Base-by-base conservation (phyloP, 768 basidiomycete species). In the Amyloporia xantha region DNA sequence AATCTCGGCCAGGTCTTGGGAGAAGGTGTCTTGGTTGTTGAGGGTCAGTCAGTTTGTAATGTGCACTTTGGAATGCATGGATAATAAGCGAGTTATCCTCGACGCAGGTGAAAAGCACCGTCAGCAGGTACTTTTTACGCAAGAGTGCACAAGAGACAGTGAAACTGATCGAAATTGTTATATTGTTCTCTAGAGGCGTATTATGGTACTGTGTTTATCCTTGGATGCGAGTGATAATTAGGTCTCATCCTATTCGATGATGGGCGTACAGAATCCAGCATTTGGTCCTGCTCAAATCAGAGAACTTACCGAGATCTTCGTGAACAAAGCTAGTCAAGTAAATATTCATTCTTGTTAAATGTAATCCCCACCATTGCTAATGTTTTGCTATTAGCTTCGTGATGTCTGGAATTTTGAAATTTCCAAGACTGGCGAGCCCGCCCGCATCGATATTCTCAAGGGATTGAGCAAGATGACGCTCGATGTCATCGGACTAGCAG, bases 261-360 rank as follows among this genome's bases (percentile, higher is more conserved):
- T 26, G 33, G 38, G 30, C 41, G 1, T 23, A 13, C 28, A 72
- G 82, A 85, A 84, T 53, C 82, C 83, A 11, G 82, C 82, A 0
- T 86, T 86, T 54, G 80, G 82, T 1, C 69, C 72, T 2, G 63
- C 72, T 1, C 81, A 83, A 54, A 72, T 84, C 33, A 69, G 81
- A 2, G 76, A 75, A 37, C 57, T 84, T 11, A 79, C 79, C 0
- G 69, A 69, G 12, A 76, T 78, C 11, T 83, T 85, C 51, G 54
- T 80, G 3, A 71, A 74, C 2, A 84, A 82, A 59, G 66, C 82
- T 0, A 54, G 73, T 0, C 64, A 76, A 61, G 81, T 78, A 58
- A 17, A 47, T 25, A n/a, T 38, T 39, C 21, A 6, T 37, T 23
- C 20, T 6, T 21, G 30, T 25, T 30, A 17, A 11, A 24, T 13